Percentiles rank a stretch among this genome's conserved stretches.
Evolutionary conservation across 306 rosid genomes (phyloP).

Genomic region (Gastrolobium villosum): DNA sequence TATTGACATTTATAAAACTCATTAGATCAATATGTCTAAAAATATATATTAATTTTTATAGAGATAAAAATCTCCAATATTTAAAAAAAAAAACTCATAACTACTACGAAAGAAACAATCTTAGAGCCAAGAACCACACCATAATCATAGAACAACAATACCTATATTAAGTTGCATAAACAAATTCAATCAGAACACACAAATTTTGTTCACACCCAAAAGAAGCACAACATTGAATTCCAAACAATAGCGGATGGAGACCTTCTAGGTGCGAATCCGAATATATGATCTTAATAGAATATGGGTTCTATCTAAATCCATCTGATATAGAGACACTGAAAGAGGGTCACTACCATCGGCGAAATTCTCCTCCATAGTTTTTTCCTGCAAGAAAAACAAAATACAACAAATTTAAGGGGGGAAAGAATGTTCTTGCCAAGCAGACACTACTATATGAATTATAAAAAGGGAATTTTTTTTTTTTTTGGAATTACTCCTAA

Average conservation of each 20-base stretch:
- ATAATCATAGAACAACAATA: too few relatives aligned
- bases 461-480: not conserved
- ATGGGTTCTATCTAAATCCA: conserved; percentile 91
- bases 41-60: too few relatives aligned
- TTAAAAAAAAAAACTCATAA: too few relatives aligned
- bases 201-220: too few relatives aligned
- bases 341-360: conserved; percentile 68
- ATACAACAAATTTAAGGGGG: conserved; percentile 12
- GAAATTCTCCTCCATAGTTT: conserved; percentile 75
- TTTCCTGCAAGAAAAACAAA: conserved; percentile 67
- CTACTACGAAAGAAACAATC: too few relatives aligned
- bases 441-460: not conserved
- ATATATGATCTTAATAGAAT: conserved; percentile 87
- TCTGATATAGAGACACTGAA: conserved; percentile 87
- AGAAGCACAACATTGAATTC: too few relatives aligned
- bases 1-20: too few relatives aligned
- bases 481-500: not conserved
- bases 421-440: not conserved
- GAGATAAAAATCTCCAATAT: too few relatives aligned
- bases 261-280: conserved; percentile 91
- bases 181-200: too few relatives aligned
- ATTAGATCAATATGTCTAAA: too few relatives aligned
- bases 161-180: too few relatives aligned
- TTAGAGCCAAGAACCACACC: too few relatives aligned
- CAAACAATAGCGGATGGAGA: conserved; percentile 35